Evolutionary conservation across 1,139 yeast genomes (phyloP), one percentile per base, ranked within the genome.

Genomic region (Kodamaea suecica): DNA sequence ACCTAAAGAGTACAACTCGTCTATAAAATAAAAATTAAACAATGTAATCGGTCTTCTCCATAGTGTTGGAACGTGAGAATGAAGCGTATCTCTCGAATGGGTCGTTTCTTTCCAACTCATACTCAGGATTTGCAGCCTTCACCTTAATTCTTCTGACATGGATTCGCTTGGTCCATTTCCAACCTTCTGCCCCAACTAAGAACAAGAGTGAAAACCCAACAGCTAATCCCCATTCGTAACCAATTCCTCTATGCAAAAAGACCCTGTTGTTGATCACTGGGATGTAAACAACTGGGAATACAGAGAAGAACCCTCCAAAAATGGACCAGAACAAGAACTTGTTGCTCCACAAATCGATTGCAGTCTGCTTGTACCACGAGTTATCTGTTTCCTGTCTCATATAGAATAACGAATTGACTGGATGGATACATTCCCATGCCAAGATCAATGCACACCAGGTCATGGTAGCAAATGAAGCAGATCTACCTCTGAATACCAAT

Each of bases 391-490:
- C 59, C 29, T 48, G 56, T 35, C 57, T 45, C 59, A 55, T 55
- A 43, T 42, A 44, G 39, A 55, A 55, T 36, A 55, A 47, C 4
- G 59, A 55, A 39, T 50, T 44, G 27, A 39, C 39, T 4, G 57
- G 56, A 36, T 55, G 59, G 24, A 55, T 42, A 37, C 61, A 55
- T 35, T 55, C 59, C 59, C 59, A 55, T 2, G 59, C 59, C 44
- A 55, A 48, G 24, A 55, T 45, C 34, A 55, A 53, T 3, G 61
- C 61, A 49, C 59, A 55, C 61, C 61, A 55, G 2, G 61, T 55
- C 55, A 55, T 51, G 32, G 47, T 52, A 1, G 55, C 61, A 37
- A 55, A 55, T 2, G 58, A 46, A 1, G 56, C 55, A 4, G 57
- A 50, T 35, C 61, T 46, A 1, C 59, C 61, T 29, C 51, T 40